phyloP scores from a whole-genome alignment of 768 basidiomycete genomes.

The Tulasnella calospora region DNA sequence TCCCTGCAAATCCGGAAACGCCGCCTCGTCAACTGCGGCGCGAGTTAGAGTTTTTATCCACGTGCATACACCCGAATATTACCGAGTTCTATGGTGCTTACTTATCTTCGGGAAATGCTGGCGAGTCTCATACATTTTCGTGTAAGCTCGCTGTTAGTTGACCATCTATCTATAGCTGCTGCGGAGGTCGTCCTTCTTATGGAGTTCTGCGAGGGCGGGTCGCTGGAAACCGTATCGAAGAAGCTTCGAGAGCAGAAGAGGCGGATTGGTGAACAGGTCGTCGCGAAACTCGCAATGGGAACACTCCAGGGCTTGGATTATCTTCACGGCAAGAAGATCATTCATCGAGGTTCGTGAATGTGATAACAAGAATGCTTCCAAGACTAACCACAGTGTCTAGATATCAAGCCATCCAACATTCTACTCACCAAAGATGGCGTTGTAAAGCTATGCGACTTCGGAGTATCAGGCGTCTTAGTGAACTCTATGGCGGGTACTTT shows the following conservation, averaged over 20 bases:
- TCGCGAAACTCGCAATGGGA: conserved; percentile 92
- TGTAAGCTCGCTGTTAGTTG: neutral
- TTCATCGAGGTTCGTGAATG: conserved; percentile 59
- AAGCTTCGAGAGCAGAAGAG: conserved; percentile 73
- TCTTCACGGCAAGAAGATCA: conserved; percentile 83
- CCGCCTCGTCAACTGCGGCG: conserved; percentile 73
- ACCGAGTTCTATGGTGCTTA: conserved; percentile 87
- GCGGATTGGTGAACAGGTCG: conserved; percentile 79
- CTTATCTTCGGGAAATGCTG: neutral
- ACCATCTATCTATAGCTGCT: conserved; percentile 16
- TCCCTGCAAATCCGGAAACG: conserved; percentile 82
- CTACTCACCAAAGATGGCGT: conserved; percentile 83
- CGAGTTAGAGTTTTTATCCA: conserved; percentile 85
- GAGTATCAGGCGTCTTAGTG: conserved; percentile 93
- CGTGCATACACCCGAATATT: conserved; percentile 80
- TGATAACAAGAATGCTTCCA: neutral
- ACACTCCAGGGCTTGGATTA: conserved; percentile 89
- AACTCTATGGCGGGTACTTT: conserved; percentile 90
- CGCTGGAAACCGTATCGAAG: conserved; percentile 82
- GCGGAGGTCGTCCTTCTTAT: conserved; percentile 95
- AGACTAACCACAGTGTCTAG: conserved; percentile 34
- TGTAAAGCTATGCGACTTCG: conserved; percentile 92
- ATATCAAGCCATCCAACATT: conserved; percentile 92
- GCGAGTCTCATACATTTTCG: neutral
- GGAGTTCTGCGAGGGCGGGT: conserved; percentile 76